Base-by-base conservation (phyloP, 352 stramenopile species). In the Pythium rishiriense region DNA sequence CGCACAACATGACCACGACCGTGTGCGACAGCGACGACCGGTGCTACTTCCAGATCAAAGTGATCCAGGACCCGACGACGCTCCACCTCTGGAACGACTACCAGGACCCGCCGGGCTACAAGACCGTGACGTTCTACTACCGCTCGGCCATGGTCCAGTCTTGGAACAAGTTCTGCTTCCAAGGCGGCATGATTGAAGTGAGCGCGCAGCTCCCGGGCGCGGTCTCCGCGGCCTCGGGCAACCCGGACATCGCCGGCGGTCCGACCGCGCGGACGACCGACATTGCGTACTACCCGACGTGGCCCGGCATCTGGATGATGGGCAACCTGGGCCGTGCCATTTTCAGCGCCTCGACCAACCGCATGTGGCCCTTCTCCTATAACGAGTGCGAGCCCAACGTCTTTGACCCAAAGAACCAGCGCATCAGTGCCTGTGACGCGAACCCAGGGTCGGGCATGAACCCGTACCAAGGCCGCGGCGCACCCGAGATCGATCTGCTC, bases 81-180 rank as follows among this genome's bases (percentile, higher is more conserved):
- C 42, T 91, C 28, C 68, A 45, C 11, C 45, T 90, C 39, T 93
- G 72, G 68, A 93, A 93, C 58, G 68, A 80, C 46, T 93, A 90
- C 64, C 60, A 74, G 28, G 72, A 66, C n/a, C 72, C 77, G 0
- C 75, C 84, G 0, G 75, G 70, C 0, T 90, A 85, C 58, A 51
- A 87, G 49, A 72, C 54, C 82, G 94, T 70, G 55, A 58, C 22
- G 19, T 68, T 97, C 21, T 82, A 79, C 54, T 91, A 85, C 57
- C 70, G 74, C 21, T 85, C 85, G 29, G 96, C 79, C 4, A 98
- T 98, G 90, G 45, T 98, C 17, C 91, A 97, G 68, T 79, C 71
- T n/a, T 98, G 94, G 94, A 95, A 98, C 79, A 98, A 98, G 73
- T 98, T 98, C 62, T 98, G 91, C 73, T 98, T 97, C 70, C 95